Conservation (phyloP, 2,329 filamentous ascomycete species). For the Hymenoscyphus fructigenus region DNA sequence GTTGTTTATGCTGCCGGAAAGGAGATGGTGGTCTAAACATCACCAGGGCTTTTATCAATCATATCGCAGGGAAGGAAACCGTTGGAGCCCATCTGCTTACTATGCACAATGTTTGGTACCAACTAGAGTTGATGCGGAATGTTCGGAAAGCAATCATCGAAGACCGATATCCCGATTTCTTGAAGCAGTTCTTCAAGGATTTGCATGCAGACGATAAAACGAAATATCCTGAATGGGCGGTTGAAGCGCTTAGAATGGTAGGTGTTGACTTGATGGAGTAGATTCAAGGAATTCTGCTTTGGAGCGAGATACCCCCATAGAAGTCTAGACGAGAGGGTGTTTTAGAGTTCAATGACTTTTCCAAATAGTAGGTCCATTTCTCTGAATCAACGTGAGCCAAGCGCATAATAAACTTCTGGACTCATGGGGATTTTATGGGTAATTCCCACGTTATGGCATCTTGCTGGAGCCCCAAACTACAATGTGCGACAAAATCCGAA, state of each 20-base stretch:
- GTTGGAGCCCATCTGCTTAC: constrained; percentile 82
- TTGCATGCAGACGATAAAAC: constrained; percentile 64
- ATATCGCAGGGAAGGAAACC: constrained; percentile 92
- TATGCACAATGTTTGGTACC: constrained; percentile 94
- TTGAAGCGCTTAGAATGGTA: constrained; percentile 75
- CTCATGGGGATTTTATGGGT: too few relatives aligned
- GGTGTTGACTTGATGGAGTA: constrained; percentile 66
- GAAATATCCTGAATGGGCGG: constrained; percentile 79
- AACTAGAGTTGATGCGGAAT: constrained; percentile 78
- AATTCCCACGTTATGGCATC: background rate
- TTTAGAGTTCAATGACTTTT: background rate
- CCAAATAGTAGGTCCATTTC: background rate
- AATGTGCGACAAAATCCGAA: background rate
- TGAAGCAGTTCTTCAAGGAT: constrained; percentile 74
- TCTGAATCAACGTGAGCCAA: background rate
- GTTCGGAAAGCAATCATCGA: constrained; percentile 76
- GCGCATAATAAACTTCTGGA: background rate
- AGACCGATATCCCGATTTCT: constrained; percentile 75
- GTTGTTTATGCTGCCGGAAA: constrained; percentile 72
- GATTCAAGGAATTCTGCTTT: background rate
- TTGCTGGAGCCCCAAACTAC: background rate
- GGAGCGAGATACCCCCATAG: background rate
- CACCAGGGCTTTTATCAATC: constrained; percentile 86
- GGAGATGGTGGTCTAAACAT: constrained; percentile 73
- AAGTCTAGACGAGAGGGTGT: background rate